Conservation (phyloP, 2,329 filamentous ascomycete species). For the Chalaropsis thielavioides region DNA sequence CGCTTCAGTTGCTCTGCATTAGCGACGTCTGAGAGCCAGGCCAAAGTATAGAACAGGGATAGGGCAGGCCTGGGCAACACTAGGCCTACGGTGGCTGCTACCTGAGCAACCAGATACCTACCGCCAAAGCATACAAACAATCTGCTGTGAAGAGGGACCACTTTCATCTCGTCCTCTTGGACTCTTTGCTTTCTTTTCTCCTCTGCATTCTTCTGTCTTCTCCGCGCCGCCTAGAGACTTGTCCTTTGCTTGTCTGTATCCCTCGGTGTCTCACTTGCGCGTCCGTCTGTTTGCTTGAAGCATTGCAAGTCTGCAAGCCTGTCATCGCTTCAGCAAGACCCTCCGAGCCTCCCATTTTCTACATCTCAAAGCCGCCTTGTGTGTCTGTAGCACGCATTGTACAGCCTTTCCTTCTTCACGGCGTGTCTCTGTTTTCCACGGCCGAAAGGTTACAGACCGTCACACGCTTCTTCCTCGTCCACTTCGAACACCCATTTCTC, state of each 20-base stretch:
- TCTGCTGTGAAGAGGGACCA: not conserved
- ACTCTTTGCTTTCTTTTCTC: not conserved
- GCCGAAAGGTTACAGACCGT: not conserved
- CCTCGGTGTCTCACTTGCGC: conserved; percentile 1
- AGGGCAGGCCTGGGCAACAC: not conserved
- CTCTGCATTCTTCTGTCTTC: not conserved
- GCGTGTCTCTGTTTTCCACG: not conserved
- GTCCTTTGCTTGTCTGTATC: not conserved
- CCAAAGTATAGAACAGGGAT: not conserved
- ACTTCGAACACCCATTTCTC: not conserved
- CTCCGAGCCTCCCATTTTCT: not conserved
- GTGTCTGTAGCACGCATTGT: not conserved
- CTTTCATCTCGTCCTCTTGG: not conserved
- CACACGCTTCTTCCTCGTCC: not conserved
- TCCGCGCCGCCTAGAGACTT: too few species aligned
- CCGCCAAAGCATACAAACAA: not conserved
- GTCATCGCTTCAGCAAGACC: not conserved
- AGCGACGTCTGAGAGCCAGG: not conserved
- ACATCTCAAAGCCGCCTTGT: not conserved
- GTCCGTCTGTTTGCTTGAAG: not conserved
- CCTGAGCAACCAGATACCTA: conserved; percentile 2
- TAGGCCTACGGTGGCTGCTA: conserved; percentile 2
- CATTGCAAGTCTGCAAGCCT: not conserved
- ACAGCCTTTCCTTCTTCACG: not conserved
- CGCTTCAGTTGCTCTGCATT: not conserved